Base-by-base conservation (phyloP, 345 rosid species). In the Eucalyptus victrix region DNA sequence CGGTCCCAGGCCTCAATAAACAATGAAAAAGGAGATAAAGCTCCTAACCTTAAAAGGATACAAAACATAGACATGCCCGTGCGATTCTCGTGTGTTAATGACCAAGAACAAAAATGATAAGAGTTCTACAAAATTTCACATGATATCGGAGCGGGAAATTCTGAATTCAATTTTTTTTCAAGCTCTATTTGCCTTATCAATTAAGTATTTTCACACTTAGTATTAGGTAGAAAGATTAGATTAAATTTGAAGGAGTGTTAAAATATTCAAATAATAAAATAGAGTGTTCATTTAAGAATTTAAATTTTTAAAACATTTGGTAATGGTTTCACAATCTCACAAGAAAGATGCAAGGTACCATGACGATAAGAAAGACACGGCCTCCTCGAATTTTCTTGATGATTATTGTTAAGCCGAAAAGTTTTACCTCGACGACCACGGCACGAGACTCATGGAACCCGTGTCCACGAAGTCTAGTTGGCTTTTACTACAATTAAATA, bases 141-240 rank as follows among this genome's bases (percentile, higher is more conserved):
- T 21, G 11, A 1, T 19, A 53, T 53, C 0, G 2, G 4, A 51
- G 23, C 0, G 9, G 2, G 0, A 19, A 0, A 53, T 19, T 19
- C 4, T 53, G 1, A 53, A 53, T 53, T 53, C 23, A 53, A 53
- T 0, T 53, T 19, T 17, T 17, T 53, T 53, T 53, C 2, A 4
- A 0, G 10, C 10, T 53, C 11, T 53, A 53, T 53, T 53, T 19
- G 2, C 2, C 10, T 19, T 4, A 2, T 19, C 2, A 53, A 53
- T 53, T 53, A 8, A 53, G 58, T 53, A 53, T 53, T 19, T 53
- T 0, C 24, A 4, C 1, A 11, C 58, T 51, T 51, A 51, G 9
- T 51, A 51, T 18, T 18, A 17, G 1, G 2, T 51, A 19, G 11
- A 53, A 53, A 53, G 58, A 53, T 2, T 19, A 53, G 24, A 53